Evolutionary conservation across 306 rosid species (phyloP).

Genomic region (Vigna reflexopilosa): DNA sequence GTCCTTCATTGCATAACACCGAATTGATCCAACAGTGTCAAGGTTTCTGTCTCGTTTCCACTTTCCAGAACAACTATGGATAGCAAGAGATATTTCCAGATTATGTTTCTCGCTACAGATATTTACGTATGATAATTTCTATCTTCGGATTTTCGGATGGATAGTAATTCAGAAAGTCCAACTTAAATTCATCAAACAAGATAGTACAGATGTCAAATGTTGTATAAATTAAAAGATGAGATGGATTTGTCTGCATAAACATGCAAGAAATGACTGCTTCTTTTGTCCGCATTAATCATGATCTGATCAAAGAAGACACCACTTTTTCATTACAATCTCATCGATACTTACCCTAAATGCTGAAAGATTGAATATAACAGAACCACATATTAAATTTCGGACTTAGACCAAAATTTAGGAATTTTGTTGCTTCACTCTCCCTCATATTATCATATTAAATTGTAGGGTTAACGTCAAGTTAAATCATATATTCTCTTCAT

Average conservation of each 20-base stretch:
- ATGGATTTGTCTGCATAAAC: background rate
- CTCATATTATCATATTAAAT: background rate
- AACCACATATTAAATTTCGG: too few species aligned
- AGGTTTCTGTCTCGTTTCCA: constrained; percentile 24
- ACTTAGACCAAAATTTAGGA: background rate
- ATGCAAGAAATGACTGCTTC: background rate
- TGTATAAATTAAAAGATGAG: constrained; percentile 14
- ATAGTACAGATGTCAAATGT: constrained; percentile 1
- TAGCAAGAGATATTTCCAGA: constrained; percentile 33
- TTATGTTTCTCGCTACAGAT: constrained; percentile 4
- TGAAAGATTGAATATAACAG: constrained; percentile 15
- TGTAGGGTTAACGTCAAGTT: background rate
- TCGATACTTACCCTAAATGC: constrained; percentile 19
- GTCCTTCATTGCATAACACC: constrained; percentile 30
- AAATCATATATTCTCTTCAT: background rate
- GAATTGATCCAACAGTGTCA: constrained; percentile 38
- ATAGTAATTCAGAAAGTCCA: background rate
- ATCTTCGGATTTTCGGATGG: background rate
- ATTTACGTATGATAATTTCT: constrained; percentile 16
- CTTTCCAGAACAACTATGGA: constrained; percentile 10
- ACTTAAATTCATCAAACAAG: constrained; percentile 24
- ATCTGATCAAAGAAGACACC: background rate
- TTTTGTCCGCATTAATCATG: background rate
- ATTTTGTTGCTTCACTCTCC: constrained; percentile 1
- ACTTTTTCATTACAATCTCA: background rate